Conservation (phyloP, 1,284 basidiomycete species). For the Fistulina hepatica region DNA sequence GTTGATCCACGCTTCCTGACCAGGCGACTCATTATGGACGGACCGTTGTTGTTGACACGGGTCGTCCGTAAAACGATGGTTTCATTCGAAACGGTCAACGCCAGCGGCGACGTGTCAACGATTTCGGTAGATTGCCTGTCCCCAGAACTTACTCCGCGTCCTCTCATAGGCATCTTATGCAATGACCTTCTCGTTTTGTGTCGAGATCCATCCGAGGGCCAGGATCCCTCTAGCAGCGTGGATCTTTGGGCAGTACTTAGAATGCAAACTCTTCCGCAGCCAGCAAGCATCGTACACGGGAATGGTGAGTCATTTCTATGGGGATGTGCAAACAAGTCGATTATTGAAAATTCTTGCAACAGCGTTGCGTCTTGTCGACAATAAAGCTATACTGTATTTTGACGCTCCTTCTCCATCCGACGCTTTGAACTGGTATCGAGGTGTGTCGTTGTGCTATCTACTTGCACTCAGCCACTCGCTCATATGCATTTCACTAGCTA, state of each 20-base stretch:
- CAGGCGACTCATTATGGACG: conserved; percentile 83
- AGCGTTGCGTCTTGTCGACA: conserved; percentile 77
- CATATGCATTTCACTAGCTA: conserved; percentile 33
- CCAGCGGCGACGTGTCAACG: conserved; percentile 64
- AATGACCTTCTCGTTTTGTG: conserved; percentile 89
- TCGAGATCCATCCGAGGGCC: conserved; percentile 67
- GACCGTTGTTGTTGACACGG: conserved; percentile 69
- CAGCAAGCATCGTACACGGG: conserved; percentile 81
- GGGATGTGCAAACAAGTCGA: conserved; percentile 7
- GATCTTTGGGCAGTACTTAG: conserved; percentile 90
- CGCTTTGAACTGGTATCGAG: conserved; percentile 84
- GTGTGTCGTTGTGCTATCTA: conserved; percentile 28
- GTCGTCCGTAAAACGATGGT: conserved; percentile 83
- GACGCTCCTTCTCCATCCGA: conserved; percentile 74
- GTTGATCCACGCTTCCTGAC: conserved; percentile 8
- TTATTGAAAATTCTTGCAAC: conserved; percentile 9
- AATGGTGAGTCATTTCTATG: conserved; percentile 44
- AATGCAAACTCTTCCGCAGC: conserved; percentile 83
- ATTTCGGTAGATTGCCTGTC: conserved; percentile 85
- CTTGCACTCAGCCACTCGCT: conserved; percentile 3
- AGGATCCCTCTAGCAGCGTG: conserved; percentile 60
- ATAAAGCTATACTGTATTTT: conserved; percentile 89
- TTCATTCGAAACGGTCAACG: conserved; percentile 72
- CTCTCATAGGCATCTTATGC: conserved; percentile 73
- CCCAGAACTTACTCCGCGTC: conserved; percentile 67